These are phyloP conservation scores for Mayamaea pseudoterrestris DNA, from an alignment of 108 stramenopile species.

Conservation along the genomic window DNA sequence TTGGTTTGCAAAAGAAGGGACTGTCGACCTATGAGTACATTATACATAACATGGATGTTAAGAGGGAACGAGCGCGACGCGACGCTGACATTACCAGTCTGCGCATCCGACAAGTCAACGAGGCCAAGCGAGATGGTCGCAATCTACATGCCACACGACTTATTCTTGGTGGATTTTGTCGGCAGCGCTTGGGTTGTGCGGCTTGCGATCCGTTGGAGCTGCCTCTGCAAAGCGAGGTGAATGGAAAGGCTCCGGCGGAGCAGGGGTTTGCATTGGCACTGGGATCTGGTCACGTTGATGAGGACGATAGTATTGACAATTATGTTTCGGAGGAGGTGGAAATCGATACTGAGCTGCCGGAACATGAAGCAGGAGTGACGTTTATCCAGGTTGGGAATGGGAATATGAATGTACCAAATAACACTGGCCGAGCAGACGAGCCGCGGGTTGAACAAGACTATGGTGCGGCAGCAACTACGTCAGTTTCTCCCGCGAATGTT, in stretches of 20 bases:
- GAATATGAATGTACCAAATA: too few relatives aligned
- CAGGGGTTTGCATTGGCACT: conserved; percentile 1
- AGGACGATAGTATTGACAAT: not conserved
- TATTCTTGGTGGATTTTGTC: not conserved
- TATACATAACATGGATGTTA: conserved; percentile 35
- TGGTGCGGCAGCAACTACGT: too few relatives aligned
- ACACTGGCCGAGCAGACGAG: too few relatives aligned
- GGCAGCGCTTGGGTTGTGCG: conserved; percentile 2
- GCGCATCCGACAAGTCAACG: conserved; percentile 12
- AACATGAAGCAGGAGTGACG: too few relatives aligned
- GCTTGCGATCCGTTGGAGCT: conserved; percentile 1
- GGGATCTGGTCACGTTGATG: conserved; percentile 1
- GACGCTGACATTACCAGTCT: conserved; percentile 24
- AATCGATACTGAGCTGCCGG: too few relatives aligned
- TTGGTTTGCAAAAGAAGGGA: conserved; percentile 40
- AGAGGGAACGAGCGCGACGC: conserved; percentile 27
- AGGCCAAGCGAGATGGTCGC: not conserved
- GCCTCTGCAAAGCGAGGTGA: not conserved
- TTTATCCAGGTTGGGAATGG: too few relatives aligned
- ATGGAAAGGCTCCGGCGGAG: conserved; percentile 1
- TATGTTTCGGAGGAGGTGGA: too few relatives aligned
- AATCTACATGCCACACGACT: not conserved
- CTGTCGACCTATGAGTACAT: conserved; percentile 89
- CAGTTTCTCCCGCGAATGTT: too few relatives aligned
- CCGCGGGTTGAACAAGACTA: too few relatives aligned